phyloP scores from a whole-genome alignment of 2,329 filamentous ascomycete species.

The Boeremia lycopersici region DNA sequence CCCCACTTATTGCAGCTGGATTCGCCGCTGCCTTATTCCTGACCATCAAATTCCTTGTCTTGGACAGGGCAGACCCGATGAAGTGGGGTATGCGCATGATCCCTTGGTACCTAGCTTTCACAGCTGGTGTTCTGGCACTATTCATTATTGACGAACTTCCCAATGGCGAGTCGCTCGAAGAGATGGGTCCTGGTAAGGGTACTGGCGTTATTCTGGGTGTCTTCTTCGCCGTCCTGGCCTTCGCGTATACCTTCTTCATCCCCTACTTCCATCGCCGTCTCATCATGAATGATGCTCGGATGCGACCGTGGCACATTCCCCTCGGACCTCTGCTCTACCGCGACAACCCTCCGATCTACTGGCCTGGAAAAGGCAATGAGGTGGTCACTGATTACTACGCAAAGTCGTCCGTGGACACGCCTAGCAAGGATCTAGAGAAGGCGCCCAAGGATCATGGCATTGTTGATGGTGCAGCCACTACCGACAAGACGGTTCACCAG shows the following conservation, averaged over 20 bases:
- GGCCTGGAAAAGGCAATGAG: slow-evolving; percentile 45
- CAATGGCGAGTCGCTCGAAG: slow-evolving; percentile 33
- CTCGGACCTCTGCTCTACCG: slow-evolving; percentile 49
- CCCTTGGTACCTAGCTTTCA: slow-evolving; percentile 57
- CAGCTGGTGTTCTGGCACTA: slow-evolving; percentile 58
- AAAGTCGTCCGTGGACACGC: slow-evolving; percentile 31
- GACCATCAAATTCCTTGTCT: slow-evolving; percentile 56
- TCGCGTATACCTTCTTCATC: slow-evolving; percentile 36
- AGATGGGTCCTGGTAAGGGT: slow-evolving; percentile 36
- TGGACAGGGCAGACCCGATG: slow-evolving; percentile 56
- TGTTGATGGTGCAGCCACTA: slow-evolving; percentile 4
- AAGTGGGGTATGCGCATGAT: slow-evolving; percentile 57
- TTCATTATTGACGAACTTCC: slow-evolving; percentile 62
- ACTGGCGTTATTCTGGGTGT: slow-evolving; percentile 35
- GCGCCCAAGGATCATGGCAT: slow-evolving; percentile 5
- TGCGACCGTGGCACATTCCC: slow-evolving; percentile 33
- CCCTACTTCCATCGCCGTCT: slow-evolving; percentile 37
- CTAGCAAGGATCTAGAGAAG: slow-evolving; percentile 20
- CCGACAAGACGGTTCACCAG: not conserved
- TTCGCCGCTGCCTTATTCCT: slow-evolving; percentile 58
- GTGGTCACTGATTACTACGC: slow-evolving; percentile 51
- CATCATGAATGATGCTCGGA: slow-evolving; percentile 31
- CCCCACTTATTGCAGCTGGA: slow-evolving; percentile 55
- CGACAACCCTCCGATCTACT: slow-evolving; percentile 50
- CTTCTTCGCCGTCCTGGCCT: slow-evolving; percentile 28